phyloP scores from a whole-genome alignment of 331 rosid species.

The Malus hybrid region DNA sequence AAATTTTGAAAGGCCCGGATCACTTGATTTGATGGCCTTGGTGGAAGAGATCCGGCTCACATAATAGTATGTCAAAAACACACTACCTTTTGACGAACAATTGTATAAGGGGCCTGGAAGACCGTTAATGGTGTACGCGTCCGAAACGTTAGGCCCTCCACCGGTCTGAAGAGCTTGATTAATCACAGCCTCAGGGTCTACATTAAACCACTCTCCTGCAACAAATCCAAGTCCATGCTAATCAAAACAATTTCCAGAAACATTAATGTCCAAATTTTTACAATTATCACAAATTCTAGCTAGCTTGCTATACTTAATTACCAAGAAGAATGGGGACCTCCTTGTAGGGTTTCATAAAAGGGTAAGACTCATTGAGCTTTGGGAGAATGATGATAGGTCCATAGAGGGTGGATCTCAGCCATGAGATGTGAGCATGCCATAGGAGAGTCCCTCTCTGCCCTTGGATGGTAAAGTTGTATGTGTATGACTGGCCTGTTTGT shows the following conservation, averaged over 20 bases:
- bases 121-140: slow-evolving; percentile 79
- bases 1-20: too few species aligned
- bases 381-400: slow-evolving; percentile 82
- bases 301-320: slow-evolving; percentile 1
- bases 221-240: slow-evolving; percentile 2
- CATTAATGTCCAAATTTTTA: neutral
- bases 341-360: slow-evolving; percentile 57
- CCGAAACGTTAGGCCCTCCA: slow-evolving; percentile 79
- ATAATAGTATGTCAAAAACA: neutral
- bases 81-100: slow-evolving; percentile 59
- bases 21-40: too few species aligned
- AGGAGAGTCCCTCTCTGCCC: slow-evolving; percentile 80
- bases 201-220: slow-evolving; percentile 89
- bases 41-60: neutral
- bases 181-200: slow-evolving; percentile 67
- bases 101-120: slow-evolving; percentile 71
- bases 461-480: slow-evolving; percentile 61
- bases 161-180: slow-evolving; percentile 70
- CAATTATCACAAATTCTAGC: neutral
- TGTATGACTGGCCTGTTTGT: slow-evolving; percentile 51
- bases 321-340: slow-evolving; percentile 72
- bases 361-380: slow-evolving; percentile 57
- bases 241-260: neutral
- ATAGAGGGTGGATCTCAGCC: slow-evolving; percentile 61
- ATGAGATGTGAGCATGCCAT: slow-evolving; percentile 85